phyloP scores from a whole-genome alignment of 441 rosid species.

The Gossypium lobatum region DNA sequence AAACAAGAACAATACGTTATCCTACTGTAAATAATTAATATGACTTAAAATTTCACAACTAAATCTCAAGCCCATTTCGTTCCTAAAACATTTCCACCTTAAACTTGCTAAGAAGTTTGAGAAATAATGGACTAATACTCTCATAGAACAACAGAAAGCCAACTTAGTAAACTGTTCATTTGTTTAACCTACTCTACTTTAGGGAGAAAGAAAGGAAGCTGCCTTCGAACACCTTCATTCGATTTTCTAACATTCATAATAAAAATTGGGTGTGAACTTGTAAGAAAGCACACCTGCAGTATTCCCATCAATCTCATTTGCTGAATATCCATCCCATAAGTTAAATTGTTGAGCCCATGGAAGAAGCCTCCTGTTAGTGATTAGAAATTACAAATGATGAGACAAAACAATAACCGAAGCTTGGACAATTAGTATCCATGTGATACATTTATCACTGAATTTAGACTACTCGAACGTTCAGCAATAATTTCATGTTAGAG shows the following conservation, averaged over 20 bases:
- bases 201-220: neutral
- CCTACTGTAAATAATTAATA: neutral
- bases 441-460: neutral
- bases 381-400: conserved; percentile 4
- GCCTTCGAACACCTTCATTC: neutral
- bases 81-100: neutral
- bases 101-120: neutral
- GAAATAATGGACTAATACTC: neutral
- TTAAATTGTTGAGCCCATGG: conserved; percentile 56
- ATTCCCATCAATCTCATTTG: conserved; percentile 71
- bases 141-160: neutral
- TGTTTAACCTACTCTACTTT: neutral
- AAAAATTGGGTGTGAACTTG: neutral
- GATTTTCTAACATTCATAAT: neutral
- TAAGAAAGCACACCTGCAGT: conserved; percentile 49
- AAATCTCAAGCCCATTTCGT: neutral
- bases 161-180: neutral
- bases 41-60: neutral
- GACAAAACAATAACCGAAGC: neutral
- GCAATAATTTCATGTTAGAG: neutral
- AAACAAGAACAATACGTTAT: conserved; percentile 10
- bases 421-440: neutral
- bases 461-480: neutral
- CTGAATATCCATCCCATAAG: conserved; percentile 54
- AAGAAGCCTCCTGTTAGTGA: conserved; percentile 64